phyloP scores from a whole-genome alignment of 805 yeast species.

The Zygoascus ofunaensis region DNA sequence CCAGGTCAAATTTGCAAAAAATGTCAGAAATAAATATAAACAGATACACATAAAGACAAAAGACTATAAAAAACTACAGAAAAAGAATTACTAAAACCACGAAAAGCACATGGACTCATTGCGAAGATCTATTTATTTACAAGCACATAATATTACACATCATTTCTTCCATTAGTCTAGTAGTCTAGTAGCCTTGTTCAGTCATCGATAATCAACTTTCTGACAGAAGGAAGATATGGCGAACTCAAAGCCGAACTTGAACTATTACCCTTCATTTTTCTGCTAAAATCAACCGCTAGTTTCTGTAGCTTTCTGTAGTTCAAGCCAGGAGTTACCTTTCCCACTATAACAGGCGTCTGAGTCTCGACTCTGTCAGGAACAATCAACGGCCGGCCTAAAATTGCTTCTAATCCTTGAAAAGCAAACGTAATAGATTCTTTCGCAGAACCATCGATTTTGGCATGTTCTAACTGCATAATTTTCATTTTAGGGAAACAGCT shows the following conservation, averaged over 20 bases:
- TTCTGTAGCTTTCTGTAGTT: conserved; percentile 19
- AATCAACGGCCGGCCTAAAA: conserved; percentile 20
- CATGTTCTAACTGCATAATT: conserved; percentile 14
- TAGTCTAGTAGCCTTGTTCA: no score
- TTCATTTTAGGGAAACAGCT: conserved; percentile 18
- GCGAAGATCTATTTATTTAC: no score
- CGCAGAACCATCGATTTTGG: conserved; percentile 14
- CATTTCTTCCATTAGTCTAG: no score
- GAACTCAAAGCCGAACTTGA: no score
- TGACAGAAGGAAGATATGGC: conserved; percentile 12
- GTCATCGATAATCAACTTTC: conserved; percentile 12
- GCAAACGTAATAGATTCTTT: conserved; percentile 26
- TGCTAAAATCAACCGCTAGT: conserved; percentile 15
- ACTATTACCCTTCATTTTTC: no score
- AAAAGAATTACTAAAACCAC: no score
- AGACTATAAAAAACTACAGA: no score
- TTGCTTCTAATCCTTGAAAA: conserved; percentile 21
- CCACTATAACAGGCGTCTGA: conserved; percentile 18
- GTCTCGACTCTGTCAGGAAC: conserved; percentile 22
- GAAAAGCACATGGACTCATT: no score
- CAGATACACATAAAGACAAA: no score
- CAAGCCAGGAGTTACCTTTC: conserved; percentile 24
- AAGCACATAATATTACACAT: no score
- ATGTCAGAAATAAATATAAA: no score
- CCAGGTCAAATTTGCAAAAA: no score